Evolutionary conservation across 192 early-diverging fungal genomes (phyloP).

Genomic region (Entomortierella beljakovae): DNA sequence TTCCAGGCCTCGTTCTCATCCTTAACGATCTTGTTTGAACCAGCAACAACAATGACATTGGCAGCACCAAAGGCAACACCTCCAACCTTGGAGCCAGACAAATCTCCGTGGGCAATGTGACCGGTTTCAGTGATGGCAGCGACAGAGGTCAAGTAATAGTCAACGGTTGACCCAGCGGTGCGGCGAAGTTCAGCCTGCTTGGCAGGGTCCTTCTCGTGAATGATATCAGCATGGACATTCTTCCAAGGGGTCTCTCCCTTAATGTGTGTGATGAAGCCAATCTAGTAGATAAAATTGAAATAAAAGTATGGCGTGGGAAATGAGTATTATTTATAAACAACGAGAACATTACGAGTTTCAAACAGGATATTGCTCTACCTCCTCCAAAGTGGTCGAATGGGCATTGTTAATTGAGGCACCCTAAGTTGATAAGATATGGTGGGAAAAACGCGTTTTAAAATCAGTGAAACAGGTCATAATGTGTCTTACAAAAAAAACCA

Average conservation of each 20-base stretch:
- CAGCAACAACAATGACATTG: slow-evolving; percentile 47
- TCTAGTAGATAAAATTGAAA: slow-evolving; percentile 22
- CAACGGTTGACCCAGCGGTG: slow-evolving; percentile 46
- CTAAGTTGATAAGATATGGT: slow-evolving; percentile 6
- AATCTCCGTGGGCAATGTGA: slow-evolving; percentile 38
- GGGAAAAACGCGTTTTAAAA: not conserved
- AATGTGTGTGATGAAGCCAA: slow-evolving; percentile 59
- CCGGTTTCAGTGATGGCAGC: slow-evolving; percentile 51
- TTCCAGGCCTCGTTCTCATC: slow-evolving; percentile 50
- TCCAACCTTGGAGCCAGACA: slow-evolving; percentile 51
- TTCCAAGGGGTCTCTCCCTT: slow-evolving; percentile 54
- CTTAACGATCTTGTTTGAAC: slow-evolving; percentile 60
- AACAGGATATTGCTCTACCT: slow-evolving; percentile 16
- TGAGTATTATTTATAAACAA: not conserved
- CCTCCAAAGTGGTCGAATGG: slow-evolving; percentile 57
- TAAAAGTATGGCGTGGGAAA: not conserved
- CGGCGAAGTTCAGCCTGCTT: slow-evolving; percentile 54
- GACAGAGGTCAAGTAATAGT: slow-evolving; percentile 55
- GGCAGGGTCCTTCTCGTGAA: slow-evolving; percentile 41
- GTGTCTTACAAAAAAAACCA: not conserved
- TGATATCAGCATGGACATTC: slow-evolving; percentile 45
- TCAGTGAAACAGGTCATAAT: not conserved
- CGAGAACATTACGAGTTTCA: not conserved
- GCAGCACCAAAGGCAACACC: slow-evolving; percentile 40
- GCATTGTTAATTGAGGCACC: slow-evolving; percentile 56